Evolutionary conservation across 2,329 filamentous ascomycete species (phyloP).

Genomic region (Dryadomyces quercivorus): DNA sequence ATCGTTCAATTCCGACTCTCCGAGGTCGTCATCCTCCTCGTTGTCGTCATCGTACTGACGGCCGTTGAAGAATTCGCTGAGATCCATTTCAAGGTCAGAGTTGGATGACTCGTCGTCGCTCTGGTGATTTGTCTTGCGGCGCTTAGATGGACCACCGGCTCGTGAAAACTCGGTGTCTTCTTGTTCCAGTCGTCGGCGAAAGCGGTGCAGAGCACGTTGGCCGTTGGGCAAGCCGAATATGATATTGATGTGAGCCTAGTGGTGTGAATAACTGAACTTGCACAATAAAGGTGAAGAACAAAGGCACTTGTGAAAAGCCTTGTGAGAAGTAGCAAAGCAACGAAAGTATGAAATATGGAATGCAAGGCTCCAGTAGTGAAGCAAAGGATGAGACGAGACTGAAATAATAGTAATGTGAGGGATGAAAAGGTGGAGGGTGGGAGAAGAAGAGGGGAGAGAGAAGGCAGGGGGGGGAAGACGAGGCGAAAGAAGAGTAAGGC

Average conservation of each 20-base stretch:
- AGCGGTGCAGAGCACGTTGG: conserved; percentile 5
- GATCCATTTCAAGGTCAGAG: too few species aligned
- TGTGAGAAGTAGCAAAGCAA: background rate
- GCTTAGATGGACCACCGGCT: background rate
- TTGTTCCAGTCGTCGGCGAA: background rate
- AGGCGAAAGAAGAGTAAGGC: background rate
- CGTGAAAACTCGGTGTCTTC: background rate
- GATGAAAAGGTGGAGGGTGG: background rate
- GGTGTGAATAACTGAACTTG: background rate
- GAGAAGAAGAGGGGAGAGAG: background rate
- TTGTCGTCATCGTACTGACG: too few species aligned
- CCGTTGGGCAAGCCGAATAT: conserved; percentile 11
- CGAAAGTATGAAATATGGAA: background rate
- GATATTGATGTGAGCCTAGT: conserved; percentile 2
- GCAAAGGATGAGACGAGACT: background rate
- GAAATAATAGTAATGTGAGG: too few species aligned
- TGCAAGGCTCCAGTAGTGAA: too few species aligned
- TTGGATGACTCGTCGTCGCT: background rate
- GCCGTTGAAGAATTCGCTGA: too few species aligned
- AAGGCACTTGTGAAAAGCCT: background rate
- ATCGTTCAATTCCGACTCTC: background rate
- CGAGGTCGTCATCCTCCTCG: background rate
- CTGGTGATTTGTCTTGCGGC: conserved; percentile 3
- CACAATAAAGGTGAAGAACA: background rate
- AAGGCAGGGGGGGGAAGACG: too few species aligned